Conservation (phyloP, 2,329 filamentous ascomycete genomes). For the Aspergillus intermedius region DNA sequence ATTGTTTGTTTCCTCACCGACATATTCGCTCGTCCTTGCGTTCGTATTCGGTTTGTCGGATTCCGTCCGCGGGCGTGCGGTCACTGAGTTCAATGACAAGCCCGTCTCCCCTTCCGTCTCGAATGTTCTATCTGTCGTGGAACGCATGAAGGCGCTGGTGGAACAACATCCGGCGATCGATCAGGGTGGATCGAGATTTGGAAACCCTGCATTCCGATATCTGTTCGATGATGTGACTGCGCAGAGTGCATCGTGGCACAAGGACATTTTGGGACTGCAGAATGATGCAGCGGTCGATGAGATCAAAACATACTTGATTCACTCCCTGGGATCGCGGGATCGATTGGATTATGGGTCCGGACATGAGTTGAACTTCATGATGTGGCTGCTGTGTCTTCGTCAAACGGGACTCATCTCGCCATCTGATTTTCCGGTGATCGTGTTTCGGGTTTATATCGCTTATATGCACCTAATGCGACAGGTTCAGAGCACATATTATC, state of each 20-base stretch:
- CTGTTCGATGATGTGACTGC: conserved; percentile 56
- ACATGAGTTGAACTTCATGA: conserved; percentile 93
- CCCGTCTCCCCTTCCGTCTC: conserved; percentile 53
- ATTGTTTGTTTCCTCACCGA: conserved; percentile 69
- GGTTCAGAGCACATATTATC: conserved; percentile 87
- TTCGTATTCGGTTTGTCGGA: conserved; percentile 87
- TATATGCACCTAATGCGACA: conserved; percentile 84
- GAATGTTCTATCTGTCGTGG: conserved; percentile 63
- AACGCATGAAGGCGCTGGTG: conserved; percentile 62
- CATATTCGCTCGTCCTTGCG: conserved; percentile 67
- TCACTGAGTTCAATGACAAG: conserved; percentile 20
- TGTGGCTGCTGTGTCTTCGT: conserved; percentile 93
- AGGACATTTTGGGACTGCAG: conserved; percentile 31
- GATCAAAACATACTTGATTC: conserved; percentile 68
- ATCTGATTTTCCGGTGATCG: conserved; percentile 64
- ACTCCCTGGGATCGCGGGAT: conserved; percentile 77
- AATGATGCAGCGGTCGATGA: conserved; percentile 57
- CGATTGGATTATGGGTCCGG: conserved; percentile 96
- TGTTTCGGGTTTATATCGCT: conserved; percentile 69
- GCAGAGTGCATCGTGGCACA: conserved; percentile 38
- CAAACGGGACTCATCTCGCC: conserved; percentile 61
- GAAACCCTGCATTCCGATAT: conserved; percentile 81
- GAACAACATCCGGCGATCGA: conserved; percentile 70
- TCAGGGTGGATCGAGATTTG: conserved; percentile 82
- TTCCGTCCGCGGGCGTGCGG: conserved; percentile 54